A percentile compares a stretch with the other conserved stretches of the same genome.
These are phyloP conservation scores for Delonix regia DNA, from an alignment of 306 rosid species.

Conservation along the genomic window DNA sequence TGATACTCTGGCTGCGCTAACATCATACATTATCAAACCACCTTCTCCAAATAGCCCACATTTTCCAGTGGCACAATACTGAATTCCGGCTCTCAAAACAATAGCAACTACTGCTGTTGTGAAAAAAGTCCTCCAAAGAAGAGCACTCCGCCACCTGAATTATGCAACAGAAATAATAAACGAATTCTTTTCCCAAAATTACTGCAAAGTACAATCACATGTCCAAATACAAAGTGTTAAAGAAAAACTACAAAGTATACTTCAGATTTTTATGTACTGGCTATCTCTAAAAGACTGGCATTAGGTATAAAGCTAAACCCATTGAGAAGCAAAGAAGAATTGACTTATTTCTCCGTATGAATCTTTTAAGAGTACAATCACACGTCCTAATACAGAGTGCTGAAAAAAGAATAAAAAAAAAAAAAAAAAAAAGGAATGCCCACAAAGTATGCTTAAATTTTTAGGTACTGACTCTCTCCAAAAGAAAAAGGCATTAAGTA, in stretches of 20 bases:
- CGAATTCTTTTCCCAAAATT: neutral
- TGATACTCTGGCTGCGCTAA: constrained; percentile 46
- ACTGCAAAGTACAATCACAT: neutral
- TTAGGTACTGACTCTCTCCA: neutral
- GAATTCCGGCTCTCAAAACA: constrained; percentile 67
- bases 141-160: constrained; percentile 91
- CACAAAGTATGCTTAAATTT: neutral
- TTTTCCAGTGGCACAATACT: constrained; percentile 64
- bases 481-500: constrained; percentile 4
- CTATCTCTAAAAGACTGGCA: neutral
- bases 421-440: too few species aligned
- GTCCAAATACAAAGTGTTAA: constrained; percentile 4
- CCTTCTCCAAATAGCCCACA: constrained; percentile 95
- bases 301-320: too few species aligned
- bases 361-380: too few species aligned
- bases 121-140: constrained; percentile 91
- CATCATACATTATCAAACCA: constrained; percentile 81
- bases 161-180: constrained; percentile 17
- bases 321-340: too few species aligned
- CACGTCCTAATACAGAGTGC: neutral
- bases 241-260: too few species aligned
- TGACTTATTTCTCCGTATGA: too few species aligned
- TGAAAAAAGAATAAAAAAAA: neutral
- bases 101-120: constrained; percentile 93
- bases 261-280: neutral